Base-by-base conservation (phyloP, 192 early-diverging fungal genomes). In the Bifiguratus adelaidae region DNA sequence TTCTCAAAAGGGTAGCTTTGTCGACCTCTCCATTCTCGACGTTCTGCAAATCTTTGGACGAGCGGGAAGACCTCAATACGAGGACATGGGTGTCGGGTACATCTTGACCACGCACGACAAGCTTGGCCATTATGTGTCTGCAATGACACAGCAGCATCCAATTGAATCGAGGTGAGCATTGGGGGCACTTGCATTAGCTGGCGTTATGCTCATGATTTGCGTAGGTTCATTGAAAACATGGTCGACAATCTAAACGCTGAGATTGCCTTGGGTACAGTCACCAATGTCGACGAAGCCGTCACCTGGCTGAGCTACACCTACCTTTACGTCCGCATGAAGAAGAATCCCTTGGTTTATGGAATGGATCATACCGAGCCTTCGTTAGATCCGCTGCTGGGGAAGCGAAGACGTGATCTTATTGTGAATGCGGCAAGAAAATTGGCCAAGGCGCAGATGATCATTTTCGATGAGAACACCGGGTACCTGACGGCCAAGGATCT, bases 41-140 rank as follows among this genome's bases (percentile, higher is more conserved):
- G 97, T 99, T n/a, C 70, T 97, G 51, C 97, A 99, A 69, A 99
- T 99, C 48, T 97, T 99, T 61, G 97, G 94, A 51, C 86, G 97
- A 60, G 97, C 97, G 25, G 97, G 97, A 53, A 81, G 89, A 41
- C 89, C 89, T 29, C 82, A 85, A 63, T 94, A 89, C 58, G 95
- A 99, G 63, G 73, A 80, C 12, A 78, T 85, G 36, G 91, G 95
- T 52, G 85, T 91, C 13, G 95, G 89, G n/a, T 91, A 83, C 52
- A 96, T 99, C 50, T 45, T 96, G 33, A 97, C 97, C 2, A 81
- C 86, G 1, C 89, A 92, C 46, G 97, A 97, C 62, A 89, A 91
- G 48, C 70, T 99, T 15, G 53, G 72, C 9, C 92, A 97, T 56
- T 99, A 99, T 54, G 79, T 99, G 7, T 82, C 88, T 12, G 78